Evolutionary conservation across 192 early-diverging fungal species (phyloP).

Genomic region (Coemansia sp.): DNA sequence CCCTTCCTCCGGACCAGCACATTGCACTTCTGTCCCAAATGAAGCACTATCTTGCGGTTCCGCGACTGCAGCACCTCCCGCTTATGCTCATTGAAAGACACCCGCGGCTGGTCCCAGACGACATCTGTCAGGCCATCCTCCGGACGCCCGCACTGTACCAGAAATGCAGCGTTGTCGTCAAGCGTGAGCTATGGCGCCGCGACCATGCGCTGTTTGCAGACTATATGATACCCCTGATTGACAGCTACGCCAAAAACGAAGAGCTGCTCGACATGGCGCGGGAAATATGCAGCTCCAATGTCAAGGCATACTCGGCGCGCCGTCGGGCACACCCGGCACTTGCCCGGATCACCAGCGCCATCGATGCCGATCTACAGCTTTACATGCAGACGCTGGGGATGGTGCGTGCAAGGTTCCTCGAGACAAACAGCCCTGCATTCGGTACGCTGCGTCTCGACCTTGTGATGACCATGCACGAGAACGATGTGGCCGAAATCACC

Average conservation of each 20-base stretch:
- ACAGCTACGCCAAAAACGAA: slow-evolving; percentile 7
- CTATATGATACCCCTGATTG: slow-evolving; percentile 39
- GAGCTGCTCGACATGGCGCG: slow-evolving; percentile 30
- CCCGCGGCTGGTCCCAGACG: slow-evolving; percentile 26
- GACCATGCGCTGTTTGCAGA: slow-evolving; percentile 24
- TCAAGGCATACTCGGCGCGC: slow-evolving; percentile 2
- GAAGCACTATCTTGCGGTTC: slow-evolving; percentile 25
- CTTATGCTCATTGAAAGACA: slow-evolving; percentile 35
- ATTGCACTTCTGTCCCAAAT: slow-evolving; percentile 23
- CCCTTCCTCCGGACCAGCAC: slow-evolving; percentile 29
- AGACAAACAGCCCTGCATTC: slow-evolving; percentile 24
- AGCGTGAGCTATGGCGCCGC: slow-evolving; percentile 41
- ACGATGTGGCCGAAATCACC: slow-evolving; percentile 19
- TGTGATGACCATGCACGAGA: slow-evolving; percentile 42
- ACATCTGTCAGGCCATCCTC: slow-evolving; percentile 27
- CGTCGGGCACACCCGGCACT: slow-evolving; percentile 24
- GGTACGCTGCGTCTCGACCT: slow-evolving; percentile 47
- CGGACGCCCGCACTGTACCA: slow-evolving; percentile 22
- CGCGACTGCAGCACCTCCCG: slow-evolving; percentile 36
- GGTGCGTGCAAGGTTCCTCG: slow-evolving; percentile 34
- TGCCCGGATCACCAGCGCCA: slow-evolving; percentile 22
- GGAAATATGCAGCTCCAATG: slow-evolving; percentile 22
- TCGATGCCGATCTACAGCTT: slow-evolving; percentile 31
- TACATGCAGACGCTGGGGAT: slow-evolving; percentile 47
- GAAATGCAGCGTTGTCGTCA: slow-evolving; percentile 31